These are phyloP conservation scores for Colletotrichum euphorbiae DNA, from an alignment of 2,329 filamentous ascomycete species.

Conservation along the genomic window DNA sequence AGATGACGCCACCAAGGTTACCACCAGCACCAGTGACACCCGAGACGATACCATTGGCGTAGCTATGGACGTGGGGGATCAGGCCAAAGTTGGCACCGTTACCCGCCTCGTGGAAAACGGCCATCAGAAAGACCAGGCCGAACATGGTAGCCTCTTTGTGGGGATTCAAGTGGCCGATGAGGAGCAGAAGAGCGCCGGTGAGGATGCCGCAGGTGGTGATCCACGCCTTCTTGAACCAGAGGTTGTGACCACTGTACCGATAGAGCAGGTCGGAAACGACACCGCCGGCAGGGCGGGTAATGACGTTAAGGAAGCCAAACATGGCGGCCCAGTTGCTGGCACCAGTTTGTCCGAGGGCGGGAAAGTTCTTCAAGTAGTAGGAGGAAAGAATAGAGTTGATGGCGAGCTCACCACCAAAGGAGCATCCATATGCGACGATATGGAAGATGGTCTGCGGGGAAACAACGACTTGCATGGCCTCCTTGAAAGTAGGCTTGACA, in stretches of 20 bases:
- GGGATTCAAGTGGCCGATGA: slow-evolving; percentile 73
- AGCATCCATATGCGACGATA: slow-evolving; percentile 69
- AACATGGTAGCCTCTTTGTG: slow-evolving; percentile 74
- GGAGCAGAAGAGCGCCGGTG: slow-evolving; percentile 69
- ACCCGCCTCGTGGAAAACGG: slow-evolving; percentile 84
- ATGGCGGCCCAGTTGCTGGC: slow-evolving; percentile 75
- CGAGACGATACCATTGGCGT: slow-evolving; percentile 81
- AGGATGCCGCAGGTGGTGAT: slow-evolving; percentile 71
- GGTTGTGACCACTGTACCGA: slow-evolving; percentile 49
- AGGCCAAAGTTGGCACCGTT: slow-evolving; percentile 91
- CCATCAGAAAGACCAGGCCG: slow-evolving; percentile 80
- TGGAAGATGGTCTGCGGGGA: slow-evolving; percentile 68
- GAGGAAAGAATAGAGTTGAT: slow-evolving; percentile 70
- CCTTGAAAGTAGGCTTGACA: slow-evolving; percentile 66
- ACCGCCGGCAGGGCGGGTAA: slow-evolving; percentile 75
- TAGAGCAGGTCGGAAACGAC: slow-evolving; percentile 64
- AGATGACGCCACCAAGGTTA: slow-evolving; percentile 87
- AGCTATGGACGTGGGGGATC: slow-evolving; percentile 86
- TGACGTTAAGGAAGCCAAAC: slow-evolving; percentile 80
- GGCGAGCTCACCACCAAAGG: slow-evolving; percentile 72
- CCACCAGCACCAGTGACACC: slow-evolving; percentile 83
- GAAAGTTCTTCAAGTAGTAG: slow-evolving; percentile 72
- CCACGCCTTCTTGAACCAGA: slow-evolving; percentile 67
- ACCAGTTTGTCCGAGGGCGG: slow-evolving; percentile 65
- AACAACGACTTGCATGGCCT: slow-evolving; percentile 58